phyloP scores from a whole-genome alignment of 78 protist genomes.

The Blattamonas nauphoetae region DNA sequence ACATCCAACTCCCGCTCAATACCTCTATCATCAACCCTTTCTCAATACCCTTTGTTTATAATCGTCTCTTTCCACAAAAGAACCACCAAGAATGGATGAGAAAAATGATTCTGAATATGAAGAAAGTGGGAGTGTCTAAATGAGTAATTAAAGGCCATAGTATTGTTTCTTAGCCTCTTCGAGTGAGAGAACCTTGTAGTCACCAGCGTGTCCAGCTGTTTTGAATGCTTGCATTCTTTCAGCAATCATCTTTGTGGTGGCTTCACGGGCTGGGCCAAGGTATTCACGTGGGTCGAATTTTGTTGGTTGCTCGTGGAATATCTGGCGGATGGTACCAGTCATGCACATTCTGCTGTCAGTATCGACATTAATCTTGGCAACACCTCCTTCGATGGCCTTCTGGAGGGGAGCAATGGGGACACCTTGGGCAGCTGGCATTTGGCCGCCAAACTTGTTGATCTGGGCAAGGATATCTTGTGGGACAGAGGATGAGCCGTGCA shows the following conservation, averaged over 20 bases:
- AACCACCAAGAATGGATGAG: no score
- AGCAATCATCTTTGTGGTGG: neutral
- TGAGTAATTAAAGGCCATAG: neutral
- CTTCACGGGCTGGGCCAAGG: conserved; percentile 32
- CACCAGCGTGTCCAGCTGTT: conserved; percentile 31
- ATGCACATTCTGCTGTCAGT: conserved; percentile 34
- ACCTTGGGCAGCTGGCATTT: conserved; percentile 26
- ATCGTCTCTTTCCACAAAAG: no score
- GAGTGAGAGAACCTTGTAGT: neutral
- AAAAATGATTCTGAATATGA: no score
- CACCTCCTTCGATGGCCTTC: conserved; percentile 9
- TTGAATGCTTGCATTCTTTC: conserved; percentile 26
- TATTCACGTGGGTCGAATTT: conserved; percentile 35
- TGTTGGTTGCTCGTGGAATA: conserved; percentile 14
- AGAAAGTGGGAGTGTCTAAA: no score
- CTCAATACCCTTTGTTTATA: no score
- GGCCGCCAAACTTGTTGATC: conserved; percentile 29
- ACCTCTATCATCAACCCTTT: no score
- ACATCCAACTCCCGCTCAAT: no score
- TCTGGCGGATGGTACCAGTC: conserved; percentile 19
- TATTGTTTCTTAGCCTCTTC: conserved; percentile 23
- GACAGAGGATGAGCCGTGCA: conserved; percentile 44
- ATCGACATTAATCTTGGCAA: conserved; percentile 38
- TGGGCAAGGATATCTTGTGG: conserved; percentile 3
- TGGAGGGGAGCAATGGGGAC: conserved; percentile 3